Conservation (phyloP, 2,329 filamentous ascomycete genomes). For the Colletotrichum sojae region DNA sequence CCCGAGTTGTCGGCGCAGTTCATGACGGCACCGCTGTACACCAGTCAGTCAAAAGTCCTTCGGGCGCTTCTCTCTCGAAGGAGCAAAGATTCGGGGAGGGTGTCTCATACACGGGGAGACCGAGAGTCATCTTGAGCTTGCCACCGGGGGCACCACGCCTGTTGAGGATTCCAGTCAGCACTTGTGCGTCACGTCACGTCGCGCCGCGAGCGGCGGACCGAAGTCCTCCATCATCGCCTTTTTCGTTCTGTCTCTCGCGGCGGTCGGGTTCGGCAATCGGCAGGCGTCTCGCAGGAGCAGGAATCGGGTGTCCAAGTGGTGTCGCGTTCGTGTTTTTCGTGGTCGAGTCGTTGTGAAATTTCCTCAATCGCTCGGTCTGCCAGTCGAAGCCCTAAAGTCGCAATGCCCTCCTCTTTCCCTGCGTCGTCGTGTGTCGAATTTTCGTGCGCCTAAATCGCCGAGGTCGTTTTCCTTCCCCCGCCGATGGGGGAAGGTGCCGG, state of each 20-base stretch:
- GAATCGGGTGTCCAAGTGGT: not conserved
- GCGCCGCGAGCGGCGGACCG: not conserved
- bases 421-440: slow-evolving; percentile 25
- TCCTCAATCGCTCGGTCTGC: not conserved
- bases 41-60: slow-evolving; percentile 28
- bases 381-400: not conserved
- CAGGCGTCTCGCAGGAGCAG: slow-evolving; percentile 13
- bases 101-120: slow-evolving; percentile 95
- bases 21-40: slow-evolving; percentile 93
- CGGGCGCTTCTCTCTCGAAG: slow-evolving; percentile 18
- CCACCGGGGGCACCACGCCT: slow-evolving; percentile 95
- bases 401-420: slow-evolving; percentile 27
- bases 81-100: slow-evolving; percentile 26
- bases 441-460: slow-evolving; percentile 31
- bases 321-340: slow-evolving; percentile 6
- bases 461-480: slow-evolving; percentile 27
- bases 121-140: slow-evolving; percentile 99
- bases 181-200: slow-evolving; percentile 49
- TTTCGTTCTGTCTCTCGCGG: slow-evolving; percentile 2
- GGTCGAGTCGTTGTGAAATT: not conserved
- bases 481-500: slow-evolving; percentile 38
- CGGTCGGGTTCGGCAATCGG: slow-evolving; percentile 23
- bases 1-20: slow-evolving; percentile 99
- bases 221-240: slow-evolving; percentile 8
- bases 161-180: slow-evolving; percentile 45